A percentile compares a stretch with the other conserved stretches of the same genome.
phyloP scores from a whole-genome alignment of 78 protist genomes.

The Tieghemostelium lacteum region DNA sequence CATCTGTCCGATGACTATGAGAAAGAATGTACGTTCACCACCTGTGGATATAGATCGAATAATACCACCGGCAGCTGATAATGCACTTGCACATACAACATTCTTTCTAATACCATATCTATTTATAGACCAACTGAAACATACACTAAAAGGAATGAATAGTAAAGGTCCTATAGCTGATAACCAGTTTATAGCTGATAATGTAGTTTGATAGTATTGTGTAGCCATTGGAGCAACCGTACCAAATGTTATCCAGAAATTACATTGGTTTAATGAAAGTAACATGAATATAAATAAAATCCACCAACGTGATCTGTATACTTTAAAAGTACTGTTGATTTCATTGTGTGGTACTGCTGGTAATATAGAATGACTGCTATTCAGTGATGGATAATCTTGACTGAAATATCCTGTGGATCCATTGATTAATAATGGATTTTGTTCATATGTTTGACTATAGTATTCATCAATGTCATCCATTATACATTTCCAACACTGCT shows the following conservation, averaged over 20 bases:
- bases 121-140: conserved; percentile 52
- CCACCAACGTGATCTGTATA: conserved; percentile 44
- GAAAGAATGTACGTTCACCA: conserved; percentile 18
- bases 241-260: conserved; percentile 64
- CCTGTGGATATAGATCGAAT: conserved; percentile 38
- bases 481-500: too few relatives aligned
- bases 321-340: too few relatives aligned
- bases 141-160: conserved; percentile 15
- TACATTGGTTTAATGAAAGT: conserved; percentile 62
- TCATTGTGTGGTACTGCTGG: too few relatives aligned
- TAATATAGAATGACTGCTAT: too few relatives aligned
- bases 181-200: conserved; percentile 15
- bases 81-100: background rate
- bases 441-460: too few relatives aligned
- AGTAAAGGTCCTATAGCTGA: conserved; percentile 26
- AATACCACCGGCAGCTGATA: conserved; percentile 24
- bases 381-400: too few relatives aligned
- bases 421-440: too few relatives aligned
- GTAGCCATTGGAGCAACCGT: conserved; percentile 48
- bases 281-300: conserved; percentile 41
- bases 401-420: too few relatives aligned
- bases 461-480: too few relatives aligned
- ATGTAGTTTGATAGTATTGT: conserved; percentile 3
- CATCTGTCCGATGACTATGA: conserved; percentile 33
- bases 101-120: conserved; percentile 53